Percentiles rank a stretch among this genome's conserved stretches.
Conservation (phyloP, 164 flowering plant species). For the Magnolia kwangsiensis region DNA sequence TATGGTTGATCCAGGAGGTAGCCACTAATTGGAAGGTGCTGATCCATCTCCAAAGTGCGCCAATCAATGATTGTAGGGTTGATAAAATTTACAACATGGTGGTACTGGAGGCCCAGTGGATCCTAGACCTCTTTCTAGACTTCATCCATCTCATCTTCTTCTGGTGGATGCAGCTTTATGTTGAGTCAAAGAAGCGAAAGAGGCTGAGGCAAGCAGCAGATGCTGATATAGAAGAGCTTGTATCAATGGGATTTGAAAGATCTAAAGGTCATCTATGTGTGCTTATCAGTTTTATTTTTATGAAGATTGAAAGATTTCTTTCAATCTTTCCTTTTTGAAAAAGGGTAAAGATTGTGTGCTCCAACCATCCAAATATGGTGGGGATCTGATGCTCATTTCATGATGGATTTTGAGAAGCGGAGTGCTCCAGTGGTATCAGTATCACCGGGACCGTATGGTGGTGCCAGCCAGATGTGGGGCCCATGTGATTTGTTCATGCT, state of each 20-base stretch:
- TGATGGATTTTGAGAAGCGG: no score
- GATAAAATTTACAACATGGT: not conserved
- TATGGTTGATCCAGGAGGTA: not conserved
- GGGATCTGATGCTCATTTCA: no score
- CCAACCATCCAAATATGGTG: not conserved
- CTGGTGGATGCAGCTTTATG: slow-evolving; percentile 39
- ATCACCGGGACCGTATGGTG: no score
- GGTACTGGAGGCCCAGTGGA: not conserved
- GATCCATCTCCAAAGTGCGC: not conserved
- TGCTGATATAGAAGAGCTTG: slow-evolving; percentile 47
- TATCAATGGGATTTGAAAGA: slow-evolving; percentile 79
- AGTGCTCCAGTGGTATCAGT: no score
- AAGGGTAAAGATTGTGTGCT: not conserved
- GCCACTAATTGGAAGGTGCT: not conserved
- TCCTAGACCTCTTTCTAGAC: not conserved
- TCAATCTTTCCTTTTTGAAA: not conserved
- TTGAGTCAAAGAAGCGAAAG: slow-evolving; percentile 67
- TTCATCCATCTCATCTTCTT: not conserved
- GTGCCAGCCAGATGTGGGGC: no score
- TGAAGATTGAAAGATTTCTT: not conserved
- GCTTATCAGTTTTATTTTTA: not conserved
- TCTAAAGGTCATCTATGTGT: slow-evolving; percentile 44
- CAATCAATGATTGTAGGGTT: not conserved
- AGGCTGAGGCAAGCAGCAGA: slow-evolving; percentile 30
- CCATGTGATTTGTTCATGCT: no score